Conservation (phyloP, 768 basidiomycete genomes). For the Trametes cubensis region DNA sequence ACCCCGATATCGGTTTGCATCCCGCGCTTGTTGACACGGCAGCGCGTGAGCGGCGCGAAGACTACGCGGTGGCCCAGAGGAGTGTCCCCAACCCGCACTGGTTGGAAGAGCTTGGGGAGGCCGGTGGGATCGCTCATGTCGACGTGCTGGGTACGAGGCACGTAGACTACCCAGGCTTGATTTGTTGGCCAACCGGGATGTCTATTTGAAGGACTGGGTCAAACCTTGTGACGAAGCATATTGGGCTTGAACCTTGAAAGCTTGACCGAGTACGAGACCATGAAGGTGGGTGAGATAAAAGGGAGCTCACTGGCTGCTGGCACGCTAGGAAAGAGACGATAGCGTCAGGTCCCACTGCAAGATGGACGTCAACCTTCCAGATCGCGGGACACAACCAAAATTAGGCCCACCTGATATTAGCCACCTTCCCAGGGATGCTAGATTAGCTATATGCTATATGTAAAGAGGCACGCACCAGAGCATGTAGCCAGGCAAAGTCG, state of each 20-base stretch:
- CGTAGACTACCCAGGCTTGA: too few relatives aligned
- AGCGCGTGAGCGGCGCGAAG: slow-evolving; percentile 53
- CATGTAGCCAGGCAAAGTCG: background rate
- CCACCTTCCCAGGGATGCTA: background rate
- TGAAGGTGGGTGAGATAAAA: too few relatives aligned
- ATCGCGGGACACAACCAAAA: background rate
- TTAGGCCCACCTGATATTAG: background rate
- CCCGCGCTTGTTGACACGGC: slow-evolving; percentile 38
- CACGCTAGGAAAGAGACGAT: too few relatives aligned
- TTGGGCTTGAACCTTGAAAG: too few relatives aligned
- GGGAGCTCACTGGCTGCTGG: too few relatives aligned
- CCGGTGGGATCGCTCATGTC: background rate
- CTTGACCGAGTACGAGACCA: too few relatives aligned
- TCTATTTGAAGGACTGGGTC: too few relatives aligned
- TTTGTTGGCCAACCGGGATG: too few relatives aligned
- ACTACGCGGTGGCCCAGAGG: slow-evolving; percentile 51
- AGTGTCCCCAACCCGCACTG: slow-evolving; percentile 45
- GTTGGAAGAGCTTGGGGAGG: slow-evolving; percentile 42
- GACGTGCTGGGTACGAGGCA: background rate
- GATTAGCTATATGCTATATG: too few relatives aligned
- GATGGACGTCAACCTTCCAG: background rate
- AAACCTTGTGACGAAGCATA: too few relatives aligned
- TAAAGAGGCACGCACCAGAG: too few relatives aligned
- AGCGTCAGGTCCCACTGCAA: background rate
- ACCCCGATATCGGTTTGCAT: slow-evolving; percentile 40